phyloP scores from a whole-genome alignment of 2,329 filamentous ascomycete genomes.

The Diaporthe humulicola region DNA sequence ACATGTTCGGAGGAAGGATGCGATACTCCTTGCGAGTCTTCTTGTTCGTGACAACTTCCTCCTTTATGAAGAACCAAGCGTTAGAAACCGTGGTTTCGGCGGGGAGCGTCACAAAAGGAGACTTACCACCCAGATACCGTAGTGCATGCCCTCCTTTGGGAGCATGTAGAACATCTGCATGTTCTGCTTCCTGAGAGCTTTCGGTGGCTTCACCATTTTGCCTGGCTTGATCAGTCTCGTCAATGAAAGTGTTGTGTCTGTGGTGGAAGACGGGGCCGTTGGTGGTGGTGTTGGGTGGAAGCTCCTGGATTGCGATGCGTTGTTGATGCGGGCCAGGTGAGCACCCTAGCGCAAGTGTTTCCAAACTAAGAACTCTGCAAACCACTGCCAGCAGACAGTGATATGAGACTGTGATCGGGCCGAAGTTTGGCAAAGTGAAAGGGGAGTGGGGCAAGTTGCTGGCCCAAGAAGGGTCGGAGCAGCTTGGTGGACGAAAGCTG shows the following conservation, averaged over 20 bases:
- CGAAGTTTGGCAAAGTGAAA: no score
- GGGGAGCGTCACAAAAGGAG: no score
- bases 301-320: no score
- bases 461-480: no score
- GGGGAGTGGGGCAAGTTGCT: no score
- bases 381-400: no score
- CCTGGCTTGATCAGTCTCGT: neutral
- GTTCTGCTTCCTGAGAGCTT: neutral
- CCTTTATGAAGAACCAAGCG: neutral
- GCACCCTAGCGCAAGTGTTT: no score
- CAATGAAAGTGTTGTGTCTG: neutral
- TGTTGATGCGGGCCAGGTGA: no score
- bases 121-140: neutral
- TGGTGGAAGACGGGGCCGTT: neutral
- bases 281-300: neutral
- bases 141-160: conserved; percentile 5
- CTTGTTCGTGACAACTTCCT: neutral
- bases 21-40: neutral
- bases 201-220: neutral
- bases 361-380: no score
- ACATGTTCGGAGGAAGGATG: conserved; percentile 3
- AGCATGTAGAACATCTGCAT: neutral
- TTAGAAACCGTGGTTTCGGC: neutral
- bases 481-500: no score
- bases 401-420: no score